These are phyloP conservation scores for Plenodomus lindquistii DNA, from an alignment of 2,329 filamentous ascomycete genomes.

Conservation along the genomic window DNA sequence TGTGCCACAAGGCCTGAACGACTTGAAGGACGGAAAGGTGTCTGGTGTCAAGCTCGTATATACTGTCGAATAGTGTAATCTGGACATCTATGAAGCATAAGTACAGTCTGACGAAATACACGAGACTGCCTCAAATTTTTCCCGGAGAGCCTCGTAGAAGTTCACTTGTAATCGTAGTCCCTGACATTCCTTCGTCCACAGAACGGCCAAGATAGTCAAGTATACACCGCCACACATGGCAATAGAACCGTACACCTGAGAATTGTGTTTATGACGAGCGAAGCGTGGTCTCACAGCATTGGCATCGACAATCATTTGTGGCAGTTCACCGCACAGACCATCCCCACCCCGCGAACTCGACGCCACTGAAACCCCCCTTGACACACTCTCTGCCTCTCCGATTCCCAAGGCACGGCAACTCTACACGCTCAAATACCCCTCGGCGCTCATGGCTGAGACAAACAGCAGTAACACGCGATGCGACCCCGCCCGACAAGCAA, in stretches of 20 bases:
- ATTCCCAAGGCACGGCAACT: conserved; percentile 25
- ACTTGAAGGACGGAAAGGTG: conserved; percentile 38
- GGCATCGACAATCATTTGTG: not conserved
- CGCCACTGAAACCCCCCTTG: conserved; percentile 30
- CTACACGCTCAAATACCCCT: conserved; percentile 21
- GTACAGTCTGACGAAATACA: too few species aligned
- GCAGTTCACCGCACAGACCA: not conserved
- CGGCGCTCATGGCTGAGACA: not conserved
- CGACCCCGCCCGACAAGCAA: conserved; percentile 10
- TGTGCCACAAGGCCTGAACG: conserved; percentile 36
- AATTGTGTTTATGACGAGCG: too few species aligned
- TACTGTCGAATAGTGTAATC: conserved; percentile 8
- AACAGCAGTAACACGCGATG: conserved; percentile 21
- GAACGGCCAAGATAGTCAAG: too few species aligned
- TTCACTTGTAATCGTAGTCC: too few species aligned
- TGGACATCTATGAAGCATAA: not conserved
- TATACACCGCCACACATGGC: too few species aligned
- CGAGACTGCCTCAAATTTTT: not conserved
- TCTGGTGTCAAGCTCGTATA: conserved; percentile 44
- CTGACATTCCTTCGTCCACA: too few species aligned
- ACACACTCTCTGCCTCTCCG: conserved; percentile 29
- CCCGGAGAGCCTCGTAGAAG: too few species aligned
- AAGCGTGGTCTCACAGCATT: not conserved
- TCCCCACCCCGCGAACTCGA: conserved; percentile 6
- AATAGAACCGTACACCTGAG: too few species aligned